Evolutionary conservation across 495 filamentous ascomycete genomes (phyloP).

Genomic region (Xylaria curta): DNA sequence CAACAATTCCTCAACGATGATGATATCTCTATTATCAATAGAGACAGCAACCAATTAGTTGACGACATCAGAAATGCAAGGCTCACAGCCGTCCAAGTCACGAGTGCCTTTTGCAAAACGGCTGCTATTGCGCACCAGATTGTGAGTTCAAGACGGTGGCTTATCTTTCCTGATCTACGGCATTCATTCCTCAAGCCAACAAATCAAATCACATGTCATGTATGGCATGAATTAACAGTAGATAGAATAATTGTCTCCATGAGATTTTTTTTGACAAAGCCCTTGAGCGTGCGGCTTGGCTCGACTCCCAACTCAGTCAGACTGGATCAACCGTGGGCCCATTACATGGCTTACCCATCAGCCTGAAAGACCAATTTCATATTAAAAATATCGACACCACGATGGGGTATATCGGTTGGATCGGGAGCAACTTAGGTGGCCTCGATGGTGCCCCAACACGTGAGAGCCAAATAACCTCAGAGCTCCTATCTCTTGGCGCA

Average conservation of each 20-base stretch:
- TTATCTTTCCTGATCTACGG: too few species aligned
- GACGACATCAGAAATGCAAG: slow-evolving; percentile 30
- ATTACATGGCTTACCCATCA: slow-evolving; percentile 71
- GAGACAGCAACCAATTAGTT: slow-evolving; percentile 30
- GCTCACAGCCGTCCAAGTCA: slow-evolving; percentile 48
- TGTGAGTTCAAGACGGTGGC: slow-evolving; percentile 34
- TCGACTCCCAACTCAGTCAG: slow-evolving; percentile 60
- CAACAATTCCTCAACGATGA: slow-evolving; percentile 35
- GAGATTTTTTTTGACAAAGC: slow-evolving; percentile 71
- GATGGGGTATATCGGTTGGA: slow-evolving; percentile 43
- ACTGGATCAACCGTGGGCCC: slow-evolving; percentile 61
- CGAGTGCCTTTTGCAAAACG: slow-evolving; percentile 52
- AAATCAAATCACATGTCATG: too few species aligned
- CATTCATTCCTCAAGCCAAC: too few species aligned
- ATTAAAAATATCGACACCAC: slow-evolving; percentile 61
- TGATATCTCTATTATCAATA: slow-evolving; percentile 30
- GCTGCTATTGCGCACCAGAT: slow-evolving; percentile 68
- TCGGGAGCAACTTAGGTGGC: slow-evolving; percentile 39
- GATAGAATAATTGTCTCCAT: slow-evolving; percentile 63
- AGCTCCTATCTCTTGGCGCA: slow-evolving; percentile 52
- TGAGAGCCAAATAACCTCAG: slow-evolving; percentile 52
- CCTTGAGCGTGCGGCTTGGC: slow-evolving; percentile 59
- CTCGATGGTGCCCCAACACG: too few species aligned
- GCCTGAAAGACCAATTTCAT: slow-evolving; percentile 71
- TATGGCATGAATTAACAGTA: too few species aligned